Evolutionary conservation across 2,329 filamentous ascomycete species (phyloP), one percentile per base, ranked within the genome.

Genomic region (Elsinoe arachidis): DNA sequence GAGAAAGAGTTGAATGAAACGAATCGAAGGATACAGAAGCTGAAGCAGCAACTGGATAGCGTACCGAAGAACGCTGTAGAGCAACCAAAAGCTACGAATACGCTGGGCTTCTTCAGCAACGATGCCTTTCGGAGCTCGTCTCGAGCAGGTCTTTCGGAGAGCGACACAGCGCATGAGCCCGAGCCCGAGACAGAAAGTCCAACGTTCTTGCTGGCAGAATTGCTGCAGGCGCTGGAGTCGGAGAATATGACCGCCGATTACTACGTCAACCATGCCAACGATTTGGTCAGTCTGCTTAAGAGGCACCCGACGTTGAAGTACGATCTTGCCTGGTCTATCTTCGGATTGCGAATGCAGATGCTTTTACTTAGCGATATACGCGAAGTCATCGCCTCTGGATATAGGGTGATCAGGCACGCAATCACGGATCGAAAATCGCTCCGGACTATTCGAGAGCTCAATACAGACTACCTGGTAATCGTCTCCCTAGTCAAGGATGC

Each of bases 361-460:
- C 95, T 99, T 89, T 84, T 99, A 19, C 77, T 99, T 58, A 96
- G 92, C 68, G 92, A 96, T 64, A 96, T 88, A 69, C 84, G 92
- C 63, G 95, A 99, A 74, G 92, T 97, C 10, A 90, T 96, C 21
- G 93, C 93, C 23, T 90, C 93, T 43, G 93, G 90, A 1, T 99
- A 97, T 71, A 82, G 93, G 61, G 87, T 97, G 73, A 91, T 90
- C 59, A 83, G 93, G 69, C 95, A 97, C 73, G 88, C 92, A 53
- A 93, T 99, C 63, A 95, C 92, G 10, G 93, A 99, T 69, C 80
- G 90, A 34, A 85, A 85, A 47, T 99, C 93, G 2, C 78, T 99
- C 21, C 87, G 88, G 68, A 96, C 86, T 52, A 96, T 99, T 60
- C 84, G 92, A 57, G 80, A 81, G 12, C 76, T 97, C 17, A 91